Evolutionary conservation across 257 asterid genomes (phyloP).

Genomic region (Rhazya stricta): DNA sequence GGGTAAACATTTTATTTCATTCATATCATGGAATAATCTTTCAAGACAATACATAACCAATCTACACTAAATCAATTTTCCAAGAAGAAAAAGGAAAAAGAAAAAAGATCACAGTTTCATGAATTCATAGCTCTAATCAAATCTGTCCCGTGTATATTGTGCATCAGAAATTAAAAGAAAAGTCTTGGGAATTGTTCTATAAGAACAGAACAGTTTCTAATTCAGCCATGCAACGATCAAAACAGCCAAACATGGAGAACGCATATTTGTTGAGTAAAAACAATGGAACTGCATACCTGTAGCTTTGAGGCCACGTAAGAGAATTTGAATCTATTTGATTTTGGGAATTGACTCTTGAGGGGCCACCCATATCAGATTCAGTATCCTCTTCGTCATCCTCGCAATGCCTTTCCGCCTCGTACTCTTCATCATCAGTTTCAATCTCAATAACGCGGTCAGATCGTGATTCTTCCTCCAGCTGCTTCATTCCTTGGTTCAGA

Average conservation of each 20-base stretch:
- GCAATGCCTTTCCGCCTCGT: slow-evolving; percentile 52
- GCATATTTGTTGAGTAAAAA: background rate
- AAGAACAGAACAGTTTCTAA: background rate
- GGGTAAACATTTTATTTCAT: background rate
- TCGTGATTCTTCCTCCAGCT: slow-evolving; percentile 53
- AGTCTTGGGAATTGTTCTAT: background rate
- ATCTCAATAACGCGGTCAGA: slow-evolving; percentile 56
- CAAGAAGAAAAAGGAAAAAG: too few relatives aligned
- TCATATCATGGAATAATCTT: background rate
- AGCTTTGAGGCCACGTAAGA: slow-evolving; percentile 79
- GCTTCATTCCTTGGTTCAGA: slow-evolving; percentile 2
- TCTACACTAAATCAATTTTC: background rate
- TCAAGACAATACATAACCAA: background rate
- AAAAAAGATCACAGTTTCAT: background rate
- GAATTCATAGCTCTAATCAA: background rate
- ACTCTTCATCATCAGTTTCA: slow-evolving; percentile 80
- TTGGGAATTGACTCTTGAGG: slow-evolving; percentile 24
- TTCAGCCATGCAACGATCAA: background rate
- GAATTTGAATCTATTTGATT: slow-evolving; percentile 23
- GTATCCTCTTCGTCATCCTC: slow-evolving; percentile 45
- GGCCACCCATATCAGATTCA: slow-evolving; percentile 49
- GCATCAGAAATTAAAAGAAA: background rate
- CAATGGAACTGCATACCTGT: slow-evolving; percentile 36
- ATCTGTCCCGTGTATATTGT: background rate
- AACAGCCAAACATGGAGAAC: too few relatives aligned